Conservation (phyloP, 176 grass and related monocot genomes). For the Musa beccarii region DNA sequence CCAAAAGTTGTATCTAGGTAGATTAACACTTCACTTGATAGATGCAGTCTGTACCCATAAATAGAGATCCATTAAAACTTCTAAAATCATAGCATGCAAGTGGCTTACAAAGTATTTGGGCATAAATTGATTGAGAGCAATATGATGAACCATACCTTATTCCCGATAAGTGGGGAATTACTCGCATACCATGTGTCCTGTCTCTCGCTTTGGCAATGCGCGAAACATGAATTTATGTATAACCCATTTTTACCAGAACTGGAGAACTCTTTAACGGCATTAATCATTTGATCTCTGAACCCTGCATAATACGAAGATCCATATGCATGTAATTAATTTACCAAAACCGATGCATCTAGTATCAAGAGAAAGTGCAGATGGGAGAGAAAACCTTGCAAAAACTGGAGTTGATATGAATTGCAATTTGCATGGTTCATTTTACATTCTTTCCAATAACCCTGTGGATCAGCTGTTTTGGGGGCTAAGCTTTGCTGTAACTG, state of each 20-base stretch:
- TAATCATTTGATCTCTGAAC: conserved; percentile 89
- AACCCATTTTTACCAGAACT: conserved; percentile 53
- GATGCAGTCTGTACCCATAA: too few species aligned
- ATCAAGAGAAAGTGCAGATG: not conserved
- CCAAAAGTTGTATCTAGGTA: too few species aligned
- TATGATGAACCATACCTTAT: conserved; percentile 48
- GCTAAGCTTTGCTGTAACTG: conserved; percentile 90
- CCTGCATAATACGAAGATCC: conserved; percentile 35
- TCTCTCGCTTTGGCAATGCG: conserved; percentile 91
- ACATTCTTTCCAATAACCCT: conserved; percentile 62
- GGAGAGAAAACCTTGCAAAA: conserved; percentile 57
- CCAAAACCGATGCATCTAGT: too few species aligned
- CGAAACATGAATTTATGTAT: conserved; percentile 95
- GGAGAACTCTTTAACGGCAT: conserved; percentile 57
- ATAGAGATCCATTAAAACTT: too few species aligned
- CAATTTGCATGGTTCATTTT: conserved; percentile 61
- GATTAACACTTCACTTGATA: too few species aligned
- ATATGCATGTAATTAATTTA: not conserved
- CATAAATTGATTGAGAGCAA: too few species aligned
- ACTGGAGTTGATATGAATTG: conserved; percentile 58
- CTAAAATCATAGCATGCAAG: too few species aligned
- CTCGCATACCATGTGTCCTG: conserved; percentile 73
- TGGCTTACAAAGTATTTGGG: too few species aligned
- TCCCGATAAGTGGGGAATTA: conserved; percentile 64
- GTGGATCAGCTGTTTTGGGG: conserved; percentile 52